These are phyloP conservation scores for Aspergillus clavatus DNA, from an alignment of 2,329 filamentous ascomycete genomes.

Conservation along the genomic window DNA sequence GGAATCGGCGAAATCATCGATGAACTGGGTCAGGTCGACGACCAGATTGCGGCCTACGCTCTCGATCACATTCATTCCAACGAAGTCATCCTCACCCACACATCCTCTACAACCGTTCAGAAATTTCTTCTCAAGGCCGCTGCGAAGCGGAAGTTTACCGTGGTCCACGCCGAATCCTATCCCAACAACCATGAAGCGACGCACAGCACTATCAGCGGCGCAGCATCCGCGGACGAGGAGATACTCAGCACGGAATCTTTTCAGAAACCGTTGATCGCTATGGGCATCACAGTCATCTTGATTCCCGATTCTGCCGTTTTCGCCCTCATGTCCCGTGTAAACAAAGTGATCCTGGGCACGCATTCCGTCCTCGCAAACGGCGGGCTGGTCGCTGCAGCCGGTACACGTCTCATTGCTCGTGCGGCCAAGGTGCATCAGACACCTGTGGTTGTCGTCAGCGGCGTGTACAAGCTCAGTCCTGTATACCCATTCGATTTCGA, in stretches of 20 bases:
- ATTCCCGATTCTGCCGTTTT: constrained; percentile 82
- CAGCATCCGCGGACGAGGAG: constrained; percentile 46
- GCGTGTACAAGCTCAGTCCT: constrained; percentile 90
- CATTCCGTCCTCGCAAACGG: constrained; percentile 86
- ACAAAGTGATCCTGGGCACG: constrained; percentile 89
- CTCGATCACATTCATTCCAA: constrained; percentile 90
- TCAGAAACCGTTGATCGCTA: constrained; percentile 70
- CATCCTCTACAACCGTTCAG: constrained; percentile 80
- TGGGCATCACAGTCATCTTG: constrained; percentile 76
- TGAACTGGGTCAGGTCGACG: constrained; percentile 86
- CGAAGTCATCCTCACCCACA: constrained; percentile 86
- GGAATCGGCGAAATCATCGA: constrained; percentile 95
- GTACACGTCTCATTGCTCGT: constrained; percentile 76
- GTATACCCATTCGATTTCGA: constrained; percentile 81
- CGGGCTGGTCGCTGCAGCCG: constrained; percentile 75
- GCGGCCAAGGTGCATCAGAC: constrained; percentile 78
- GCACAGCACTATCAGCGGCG: constrained; percentile 58
- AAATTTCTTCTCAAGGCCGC: constrained; percentile 85
- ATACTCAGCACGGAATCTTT: constrained; percentile 50
- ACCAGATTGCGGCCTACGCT: constrained; percentile 83
- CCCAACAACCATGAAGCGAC: constrained; percentile 64
- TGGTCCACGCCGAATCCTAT: constrained; percentile 73
- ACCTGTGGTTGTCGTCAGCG: constrained; percentile 82
- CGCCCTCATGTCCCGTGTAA: constrained; percentile 90
- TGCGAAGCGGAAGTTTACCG: constrained; percentile 83